Percentiles rank a stretch among this genome's conserved stretches.
Evolutionary conservation across 2,329 filamentous ascomycete genomes (phyloP).

Genomic region (Trichophyton mentagrophytes): DNA sequence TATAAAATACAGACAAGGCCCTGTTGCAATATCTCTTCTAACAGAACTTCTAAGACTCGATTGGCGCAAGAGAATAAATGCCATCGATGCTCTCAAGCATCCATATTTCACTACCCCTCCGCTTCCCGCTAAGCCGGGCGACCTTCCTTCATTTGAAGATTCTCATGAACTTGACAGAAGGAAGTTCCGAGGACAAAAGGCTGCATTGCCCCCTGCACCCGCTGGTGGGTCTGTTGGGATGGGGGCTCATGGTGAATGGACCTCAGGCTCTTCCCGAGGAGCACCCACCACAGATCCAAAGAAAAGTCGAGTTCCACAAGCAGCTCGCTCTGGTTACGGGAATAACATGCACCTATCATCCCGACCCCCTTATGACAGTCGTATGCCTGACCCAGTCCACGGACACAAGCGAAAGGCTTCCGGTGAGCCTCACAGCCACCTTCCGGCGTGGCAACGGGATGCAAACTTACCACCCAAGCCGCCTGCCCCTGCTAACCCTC

Average conservation of each 20-base stretch:
- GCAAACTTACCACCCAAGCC: constrained; percentile 28
- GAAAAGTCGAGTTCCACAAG: constrained; percentile 26
- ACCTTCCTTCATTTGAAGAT: constrained; percentile 85
- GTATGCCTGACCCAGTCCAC: constrained; percentile 14
- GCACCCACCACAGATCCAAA: constrained; percentile 21
- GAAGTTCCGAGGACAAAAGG: constrained; percentile 80
- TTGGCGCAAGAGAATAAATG: constrained; percentile 80
- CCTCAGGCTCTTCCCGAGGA: constrained; percentile 23
- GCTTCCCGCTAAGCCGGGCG: constrained; percentile 65
- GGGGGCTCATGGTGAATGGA: constrained; percentile 46
- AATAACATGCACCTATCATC: constrained; percentile 16
- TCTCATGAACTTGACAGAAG: constrained; percentile 92
- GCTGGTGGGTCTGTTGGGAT: constrained; percentile 82
- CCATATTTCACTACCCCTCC: constrained; percentile 76
- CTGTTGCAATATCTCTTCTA: constrained; percentile 64
- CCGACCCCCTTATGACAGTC: constrained; percentile 20
- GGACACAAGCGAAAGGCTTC: constrained; percentile 14
- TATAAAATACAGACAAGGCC: constrained; percentile 41
- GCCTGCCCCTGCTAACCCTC: constrained; percentile 19
- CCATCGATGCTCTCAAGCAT: constrained; percentile 83
- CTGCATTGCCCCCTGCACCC: constrained; percentile 74
- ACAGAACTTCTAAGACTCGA: constrained; percentile 75
- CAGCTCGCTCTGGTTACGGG: constrained; percentile 20
- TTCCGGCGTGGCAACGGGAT: constrained; percentile 21
- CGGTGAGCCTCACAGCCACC: constrained; percentile 17